These are phyloP conservation scores for Fistulifera pelliculosa DNA, from an alignment of 108 stramenopile species.

Conservation along the genomic window DNA sequence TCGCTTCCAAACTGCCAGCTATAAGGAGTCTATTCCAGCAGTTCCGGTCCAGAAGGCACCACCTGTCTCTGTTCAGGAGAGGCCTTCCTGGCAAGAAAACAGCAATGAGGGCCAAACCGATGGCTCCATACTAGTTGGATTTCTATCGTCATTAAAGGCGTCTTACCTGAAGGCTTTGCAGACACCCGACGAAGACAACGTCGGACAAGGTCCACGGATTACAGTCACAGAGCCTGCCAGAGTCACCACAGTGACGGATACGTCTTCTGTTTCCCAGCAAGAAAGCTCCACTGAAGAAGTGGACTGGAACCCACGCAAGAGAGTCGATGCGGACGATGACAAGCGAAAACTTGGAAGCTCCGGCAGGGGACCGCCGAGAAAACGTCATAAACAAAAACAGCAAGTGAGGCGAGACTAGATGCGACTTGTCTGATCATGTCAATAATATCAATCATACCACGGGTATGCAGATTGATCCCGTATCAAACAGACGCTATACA, in stretches of 20 bases:
- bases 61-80: no score
- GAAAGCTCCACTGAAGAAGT: conserved; percentile 23
- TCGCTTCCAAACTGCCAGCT: no score
- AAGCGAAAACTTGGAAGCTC: conserved; percentile 29
- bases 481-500: no score
- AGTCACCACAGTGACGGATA: conserved; percentile 25
- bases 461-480: no score
- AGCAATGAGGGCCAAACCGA: conserved; percentile 22
- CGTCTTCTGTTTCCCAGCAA: conserved; percentile 21
- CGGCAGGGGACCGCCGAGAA: conserved; percentile 40
- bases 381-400: conserved; percentile 25
- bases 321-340: conserved; percentile 28
- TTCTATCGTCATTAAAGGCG: conserved; percentile 34
- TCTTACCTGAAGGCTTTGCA: conserved; percentile 11
- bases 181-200: background rate
- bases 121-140: conserved; percentile 29
- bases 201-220: conserved; percentile 1
- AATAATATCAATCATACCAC: background rate
- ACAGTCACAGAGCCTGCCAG: background rate
- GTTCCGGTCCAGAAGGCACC: no score
- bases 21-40: no score
- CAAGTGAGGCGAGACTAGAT: no score
- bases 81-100: background rate
- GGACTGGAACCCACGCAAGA: conserved; percentile 13
- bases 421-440: background rate